phyloP scores from a whole-genome alignment of 2,329 filamentous ascomycete species.

The Teratosphaeria destructans region DNA sequence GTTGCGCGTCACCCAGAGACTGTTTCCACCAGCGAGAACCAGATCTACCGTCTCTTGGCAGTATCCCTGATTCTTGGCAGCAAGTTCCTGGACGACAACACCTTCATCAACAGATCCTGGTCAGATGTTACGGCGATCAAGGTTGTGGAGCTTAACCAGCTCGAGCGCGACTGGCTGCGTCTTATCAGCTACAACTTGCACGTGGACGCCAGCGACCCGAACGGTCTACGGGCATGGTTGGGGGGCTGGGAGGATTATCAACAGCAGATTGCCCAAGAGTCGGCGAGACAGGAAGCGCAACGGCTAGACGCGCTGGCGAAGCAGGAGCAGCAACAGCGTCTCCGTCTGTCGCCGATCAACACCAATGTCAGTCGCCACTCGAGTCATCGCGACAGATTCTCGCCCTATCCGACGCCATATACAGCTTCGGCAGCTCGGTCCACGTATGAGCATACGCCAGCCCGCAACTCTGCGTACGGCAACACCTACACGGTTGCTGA shows the following conservation, averaged over 20 bases:
- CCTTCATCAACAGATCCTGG: conserved; percentile 95
- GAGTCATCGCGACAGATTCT: conserved; percentile 34
- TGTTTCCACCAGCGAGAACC: conserved; percentile 43
- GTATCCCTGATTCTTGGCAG: conserved; percentile 76
- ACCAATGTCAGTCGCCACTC: conserved; percentile 50
- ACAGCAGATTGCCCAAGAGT: conserved; percentile 35
- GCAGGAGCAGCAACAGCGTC: conserved; percentile 17
- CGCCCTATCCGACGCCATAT: conserved; percentile 27
- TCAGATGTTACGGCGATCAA: conserved; percentile 86
- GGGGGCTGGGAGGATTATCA: conserved; percentile 57
- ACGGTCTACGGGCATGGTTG: conserved; percentile 58
- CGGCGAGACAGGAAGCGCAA: conserved; percentile 23
- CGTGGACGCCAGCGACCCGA: conserved; percentile 67
- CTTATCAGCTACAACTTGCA: conserved; percentile 78
- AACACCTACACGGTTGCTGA: conserved; percentile 23
- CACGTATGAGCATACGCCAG: conserved; percentile 19
- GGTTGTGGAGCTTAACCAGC: conserved; percentile 69
- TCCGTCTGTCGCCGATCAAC: conserved; percentile 50
- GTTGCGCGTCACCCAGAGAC: conserved; percentile 39
- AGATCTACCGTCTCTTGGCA: conserved; percentile 80
- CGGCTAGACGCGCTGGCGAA: neutral
- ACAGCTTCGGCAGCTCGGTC: conserved; percentile 14
- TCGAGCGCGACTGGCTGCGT: conserved; percentile 80
- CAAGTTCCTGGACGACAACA: conserved; percentile 96
- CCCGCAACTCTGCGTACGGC: conserved; percentile 22